Conservation (phyloP, 495 filamentous ascomycete genomes). For the Copromyces sp. region DNA sequence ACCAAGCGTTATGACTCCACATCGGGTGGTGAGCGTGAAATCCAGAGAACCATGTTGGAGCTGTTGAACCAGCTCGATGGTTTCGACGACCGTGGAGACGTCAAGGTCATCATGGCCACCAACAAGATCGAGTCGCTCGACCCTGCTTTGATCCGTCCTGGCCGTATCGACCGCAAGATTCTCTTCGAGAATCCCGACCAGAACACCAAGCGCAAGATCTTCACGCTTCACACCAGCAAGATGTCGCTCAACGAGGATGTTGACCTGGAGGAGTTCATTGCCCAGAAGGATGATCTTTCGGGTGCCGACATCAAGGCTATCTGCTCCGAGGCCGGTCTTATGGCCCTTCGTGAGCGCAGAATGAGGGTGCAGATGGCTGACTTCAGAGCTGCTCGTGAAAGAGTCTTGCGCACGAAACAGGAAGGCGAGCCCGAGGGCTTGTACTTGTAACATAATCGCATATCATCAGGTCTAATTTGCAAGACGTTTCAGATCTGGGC, state of each 20-base stretch:
- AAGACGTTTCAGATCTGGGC: neutral
- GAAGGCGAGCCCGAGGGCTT: constrained; percentile 96
- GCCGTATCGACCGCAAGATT: constrained; percentile 98
- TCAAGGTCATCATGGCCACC: constrained; percentile 99
- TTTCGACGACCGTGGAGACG: constrained; percentile 97
- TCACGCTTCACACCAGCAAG: constrained; percentile 97
- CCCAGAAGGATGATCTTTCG: constrained; percentile 94
- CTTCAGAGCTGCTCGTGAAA: constrained; percentile 84
- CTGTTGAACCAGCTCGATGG: constrained; percentile 97
- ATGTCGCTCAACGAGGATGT: constrained; percentile 95
- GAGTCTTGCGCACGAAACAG: constrained; percentile 96
- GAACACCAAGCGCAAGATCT: constrained; percentile 99
- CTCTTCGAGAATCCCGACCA: constrained; percentile 98
- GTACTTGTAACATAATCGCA: constrained; percentile 65
- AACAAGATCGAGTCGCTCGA: constrained; percentile 99
- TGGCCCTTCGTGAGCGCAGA: constrained; percentile 87
- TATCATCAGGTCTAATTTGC: constrained; percentile 3
- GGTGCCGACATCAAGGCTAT: constrained; percentile 99
- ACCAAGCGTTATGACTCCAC: constrained; percentile 98
- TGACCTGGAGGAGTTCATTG: constrained; percentile 96
- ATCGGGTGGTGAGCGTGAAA: constrained; percentile 92
- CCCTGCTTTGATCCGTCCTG: constrained; percentile 90
- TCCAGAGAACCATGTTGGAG: constrained; percentile 98
- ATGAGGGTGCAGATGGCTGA: constrained; percentile 99
- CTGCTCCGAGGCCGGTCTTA: constrained; percentile 91